These are phyloP conservation scores for Gaultheria prostrata DNA, from an alignment of 148 eudicot genomes.

Conservation along the genomic window DNA sequence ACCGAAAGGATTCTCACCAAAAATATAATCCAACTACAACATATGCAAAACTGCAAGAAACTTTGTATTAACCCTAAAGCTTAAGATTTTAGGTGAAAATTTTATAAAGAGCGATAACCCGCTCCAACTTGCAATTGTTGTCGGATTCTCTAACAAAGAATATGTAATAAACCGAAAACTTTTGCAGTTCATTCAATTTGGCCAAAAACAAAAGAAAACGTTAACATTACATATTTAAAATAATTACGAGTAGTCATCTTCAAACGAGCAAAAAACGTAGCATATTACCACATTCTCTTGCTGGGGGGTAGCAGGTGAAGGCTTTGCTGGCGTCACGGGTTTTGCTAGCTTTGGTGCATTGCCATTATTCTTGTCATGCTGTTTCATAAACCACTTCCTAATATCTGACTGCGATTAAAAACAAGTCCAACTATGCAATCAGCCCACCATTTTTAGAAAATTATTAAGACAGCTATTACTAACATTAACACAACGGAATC, in stretches of 20 bases:
- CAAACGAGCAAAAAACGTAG: neutral
- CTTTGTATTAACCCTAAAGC: neutral
- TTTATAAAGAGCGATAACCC: neutral
- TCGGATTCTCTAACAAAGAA: neutral
- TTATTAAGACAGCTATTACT: neutral
- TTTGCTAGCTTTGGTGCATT: conserved; percentile 38
- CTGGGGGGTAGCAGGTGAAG: conserved; percentile 29
- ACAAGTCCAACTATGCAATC: neutral
- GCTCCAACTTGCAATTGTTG: neutral
- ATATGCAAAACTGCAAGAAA: neutral
- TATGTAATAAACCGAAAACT: neutral
- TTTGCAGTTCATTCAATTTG: neutral
- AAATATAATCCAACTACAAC: neutral
- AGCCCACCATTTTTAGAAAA: neutral
- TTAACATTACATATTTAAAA: neutral
- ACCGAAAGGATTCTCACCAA: neutral
- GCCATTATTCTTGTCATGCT: conserved; percentile 58
- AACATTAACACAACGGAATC: neutral
- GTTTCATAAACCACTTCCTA: conserved; percentile 90
- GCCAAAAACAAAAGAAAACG: neutral
- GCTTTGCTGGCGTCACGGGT: conserved; percentile 35
- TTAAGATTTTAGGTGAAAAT: neutral
- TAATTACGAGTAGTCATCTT: neutral
- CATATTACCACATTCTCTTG: conserved; percentile 44
- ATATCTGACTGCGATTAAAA: conserved; percentile 60